Conservation (phyloP, 78 protist genomes). For the Mastigamoeba balamuthi region DNA sequence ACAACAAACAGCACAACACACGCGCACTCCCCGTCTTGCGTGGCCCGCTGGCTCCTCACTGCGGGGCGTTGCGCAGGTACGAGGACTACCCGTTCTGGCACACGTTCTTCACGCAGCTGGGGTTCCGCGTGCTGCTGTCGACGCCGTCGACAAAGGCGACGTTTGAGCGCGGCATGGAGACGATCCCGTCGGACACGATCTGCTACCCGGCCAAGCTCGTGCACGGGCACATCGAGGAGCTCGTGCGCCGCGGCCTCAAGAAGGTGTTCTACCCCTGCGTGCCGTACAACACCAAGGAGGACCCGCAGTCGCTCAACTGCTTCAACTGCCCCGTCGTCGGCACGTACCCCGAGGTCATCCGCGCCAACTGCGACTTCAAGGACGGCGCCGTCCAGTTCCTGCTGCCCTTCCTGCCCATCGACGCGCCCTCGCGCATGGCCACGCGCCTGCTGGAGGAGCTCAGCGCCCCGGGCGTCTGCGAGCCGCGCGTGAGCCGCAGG, state of each 20-base stretch:
- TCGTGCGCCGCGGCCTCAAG: neutral
- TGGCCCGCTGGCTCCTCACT: too few relatives aligned
- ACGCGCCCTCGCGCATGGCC: neutral
- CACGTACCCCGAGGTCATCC: neutral
- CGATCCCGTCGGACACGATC: neutral
- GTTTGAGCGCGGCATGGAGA: neutral
- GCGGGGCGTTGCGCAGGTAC: too few relatives aligned
- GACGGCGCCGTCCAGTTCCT: neutral
- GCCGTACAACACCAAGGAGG: neutral
- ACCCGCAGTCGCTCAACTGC: neutral
- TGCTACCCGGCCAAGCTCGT: neutral
- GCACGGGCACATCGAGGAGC: neutral
- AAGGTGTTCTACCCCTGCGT: neutral
- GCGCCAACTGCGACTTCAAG: neutral
- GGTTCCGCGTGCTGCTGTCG: neutral
- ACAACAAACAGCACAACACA: too few relatives aligned
- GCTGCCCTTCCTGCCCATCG: neutral
- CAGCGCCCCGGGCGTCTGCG: neutral
- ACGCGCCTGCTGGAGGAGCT: neutral
- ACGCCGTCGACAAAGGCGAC: neutral
- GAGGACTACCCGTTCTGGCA: neutral
- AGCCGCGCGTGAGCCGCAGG: neutral
- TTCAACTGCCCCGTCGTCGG: neutral
- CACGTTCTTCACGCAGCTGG: neutral
- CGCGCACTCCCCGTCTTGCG: too few relatives aligned